Evolutionary conservation across 768 basidiomycete species (phyloP), one percentile per base, ranked within the genome.

Genomic region (Lyophyllum semitale): DNA sequence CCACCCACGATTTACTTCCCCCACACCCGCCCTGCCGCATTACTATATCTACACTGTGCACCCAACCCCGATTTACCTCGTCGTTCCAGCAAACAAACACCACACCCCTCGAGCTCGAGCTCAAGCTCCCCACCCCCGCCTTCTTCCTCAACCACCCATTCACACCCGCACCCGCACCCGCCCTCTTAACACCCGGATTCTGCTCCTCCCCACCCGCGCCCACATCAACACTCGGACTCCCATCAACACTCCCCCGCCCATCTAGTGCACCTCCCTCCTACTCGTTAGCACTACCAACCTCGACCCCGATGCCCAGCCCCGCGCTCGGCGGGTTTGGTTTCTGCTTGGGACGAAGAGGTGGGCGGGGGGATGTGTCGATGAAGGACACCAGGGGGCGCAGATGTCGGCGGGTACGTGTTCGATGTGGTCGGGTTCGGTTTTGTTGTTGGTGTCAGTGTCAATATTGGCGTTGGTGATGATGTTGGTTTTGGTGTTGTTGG

Each of bases 151-250:
- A 62, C 65, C 65, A 66, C 7, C 51, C 62, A 48, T 51, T 66
- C 26, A 66, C 63, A 65, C 54, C 27, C 63, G 59, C 7, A 63
- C 55, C n/a, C n/a, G n/a, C n/a, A n/a, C n/a, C n/a, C n/a, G n/a
- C 38, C 61, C 63, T 60, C 63, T 59, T 3, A 62, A 63, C 35
- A 58, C 51, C 9, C 55, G 41, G n/a, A n/a, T n/a, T n/a, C n/a
- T n/a, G 42, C 25, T 2, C 23, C 17, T 30, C 32, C 26, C 29
- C 29, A 23, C 33, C 35, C 17, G 22, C 30, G 30, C 42, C 13
- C 4, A 8, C 20, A 30, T 27, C 46, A 3, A 13, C 27, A n/a
- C 46, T 27, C n/a, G 8, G 20, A 7, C 18, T 22, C 37, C 3
- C 12, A 13, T 13, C 13, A 8, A 35, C 13, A 13, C 40, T 44